Evolutionary conservation across 2,329 filamentous ascomycete genomes (phyloP), one percentile per base, ranked within the genome.

Genomic region (Monosporascus sp.): DNA sequence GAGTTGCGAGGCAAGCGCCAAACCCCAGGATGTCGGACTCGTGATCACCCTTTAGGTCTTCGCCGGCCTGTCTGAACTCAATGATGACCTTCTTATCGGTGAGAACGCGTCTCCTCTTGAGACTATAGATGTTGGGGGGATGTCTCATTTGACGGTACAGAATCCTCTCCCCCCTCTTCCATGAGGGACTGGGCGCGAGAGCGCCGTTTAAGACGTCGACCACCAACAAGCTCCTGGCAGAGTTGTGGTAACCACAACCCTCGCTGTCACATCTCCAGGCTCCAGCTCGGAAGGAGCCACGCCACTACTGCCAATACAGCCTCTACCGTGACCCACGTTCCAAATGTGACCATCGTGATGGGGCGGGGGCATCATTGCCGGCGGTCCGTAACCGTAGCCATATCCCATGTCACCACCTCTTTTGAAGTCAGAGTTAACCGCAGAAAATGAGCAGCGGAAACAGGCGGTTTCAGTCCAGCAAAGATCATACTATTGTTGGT

Each of bases 201-300:
- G 9, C 9, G 8, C 9, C 7, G 27, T 31, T 11, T 11, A 11
- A 31, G 9, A 5, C 27, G 4, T 31, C 94, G 89, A 58, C 99
- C 84, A 73, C 94, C 97, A 74, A 91, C 96, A 54, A 97, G 93
- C 66, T 99, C 83, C 99, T 99, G 57, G 94, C 94, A 69, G 99
- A 99, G 77, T 99, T 99, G 78, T 99, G 94, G 72, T 97, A 31
- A 54, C 89, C 91, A 70, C 94, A 99, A 37, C 92, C 91, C 68
- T 99, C 94, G 60, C 94, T 94, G 53, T 94, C 94, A 68, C 94
- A 99, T 74, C 97, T 96, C 94, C 94, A 99, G 69, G 99, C 94
- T 67, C 94, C 94, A 52, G 94, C 94, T 67, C 94, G 89, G 86
- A 99, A 99, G 94, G 94, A 44, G 97, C 94, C 48, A 91, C 88